phyloP scores from a whole-genome alignment of 305 asterid species.

The Solanum hybrid region DNA sequence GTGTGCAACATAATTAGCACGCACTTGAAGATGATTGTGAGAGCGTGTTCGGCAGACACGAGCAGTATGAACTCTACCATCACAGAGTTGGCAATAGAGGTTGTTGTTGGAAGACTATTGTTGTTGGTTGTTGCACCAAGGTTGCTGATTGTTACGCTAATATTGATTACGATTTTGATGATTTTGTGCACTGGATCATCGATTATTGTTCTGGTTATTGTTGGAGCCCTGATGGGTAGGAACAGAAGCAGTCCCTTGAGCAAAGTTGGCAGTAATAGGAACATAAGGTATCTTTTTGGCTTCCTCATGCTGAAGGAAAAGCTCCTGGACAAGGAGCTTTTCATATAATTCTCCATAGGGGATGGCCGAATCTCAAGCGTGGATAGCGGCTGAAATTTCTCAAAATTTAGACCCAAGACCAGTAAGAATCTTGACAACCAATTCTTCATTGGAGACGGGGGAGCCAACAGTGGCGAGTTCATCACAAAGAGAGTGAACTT shows the following conservation, averaged over 20 bases:
- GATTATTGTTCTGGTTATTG: background rate
- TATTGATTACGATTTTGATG: background rate
- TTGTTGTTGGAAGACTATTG: background rate
- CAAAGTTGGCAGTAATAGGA: background rate
- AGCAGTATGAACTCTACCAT: background rate
- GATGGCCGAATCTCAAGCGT: background rate
- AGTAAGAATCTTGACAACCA: background rate
- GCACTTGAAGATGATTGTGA: background rate
- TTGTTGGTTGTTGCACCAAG: background rate
- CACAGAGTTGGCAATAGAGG: background rate
- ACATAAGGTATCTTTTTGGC: background rate
- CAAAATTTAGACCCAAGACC: background rate
- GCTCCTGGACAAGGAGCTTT: background rate
- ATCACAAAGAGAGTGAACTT: background rate
- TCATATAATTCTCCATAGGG: background rate
- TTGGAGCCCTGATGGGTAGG: background rate
- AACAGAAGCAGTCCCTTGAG: background rate
- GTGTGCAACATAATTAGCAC: background rate
- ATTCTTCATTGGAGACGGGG: background rate
- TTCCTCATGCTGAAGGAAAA: background rate
- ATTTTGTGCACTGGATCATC: background rate
- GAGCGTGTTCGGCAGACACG: background rate
- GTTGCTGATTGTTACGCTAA: background rate
- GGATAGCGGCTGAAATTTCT: background rate
- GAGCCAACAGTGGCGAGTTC: background rate